Base-by-base conservation (phyloP, 2,329 filamentous ascomycete genomes). In the Fusarium sacchari region DNA sequence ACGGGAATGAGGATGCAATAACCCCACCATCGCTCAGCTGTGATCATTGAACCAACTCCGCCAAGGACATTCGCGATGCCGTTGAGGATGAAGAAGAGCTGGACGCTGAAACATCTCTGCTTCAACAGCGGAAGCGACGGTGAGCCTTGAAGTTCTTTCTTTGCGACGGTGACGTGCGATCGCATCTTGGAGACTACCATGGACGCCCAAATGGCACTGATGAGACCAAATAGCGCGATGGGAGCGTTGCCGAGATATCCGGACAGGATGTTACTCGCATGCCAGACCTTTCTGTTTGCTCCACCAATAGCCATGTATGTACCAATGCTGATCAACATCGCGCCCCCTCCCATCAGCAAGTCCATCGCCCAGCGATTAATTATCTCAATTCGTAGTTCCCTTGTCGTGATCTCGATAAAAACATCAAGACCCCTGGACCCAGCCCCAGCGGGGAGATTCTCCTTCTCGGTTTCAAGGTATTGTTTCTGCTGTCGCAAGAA, bases 281-380 rank as follows among this genome's bases (percentile, higher is more conserved):
- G 8, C 62, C 79, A 89, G 1, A 88, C 81, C 0, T 40, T 66
- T 0, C 36, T 78, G 55, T 88, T 81, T 1, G 81, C 83, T 3
- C 88, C 88, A 4, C 81, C 85, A 22, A 89, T 88, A 15, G 88
- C 88, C 83, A 89, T 83, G 64, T 85, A 82, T 1, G 88, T 88
- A 14, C 88, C 88, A 0, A 83, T 74, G 11, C 84, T 85, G 22
- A 90, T 87, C 6, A 88, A 72, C 4, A 89, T 62, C 0, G 86
- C 84, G 0, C 86, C 86, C 22, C 83, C 78, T 0, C 87, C 88
- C 80, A 89, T 83, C 1, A 87, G 71, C 7, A 83, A 36, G 63
- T 89, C 87, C 84, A 89, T 88, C 0, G 83, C 77, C 49, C 86
- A 81, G 2, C 88, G 84, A 50, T 88, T 86, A 13, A 89, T 80